Conservation (phyloP, 1,139 yeast genomes). For the Komagataea norvegica region DNA sequence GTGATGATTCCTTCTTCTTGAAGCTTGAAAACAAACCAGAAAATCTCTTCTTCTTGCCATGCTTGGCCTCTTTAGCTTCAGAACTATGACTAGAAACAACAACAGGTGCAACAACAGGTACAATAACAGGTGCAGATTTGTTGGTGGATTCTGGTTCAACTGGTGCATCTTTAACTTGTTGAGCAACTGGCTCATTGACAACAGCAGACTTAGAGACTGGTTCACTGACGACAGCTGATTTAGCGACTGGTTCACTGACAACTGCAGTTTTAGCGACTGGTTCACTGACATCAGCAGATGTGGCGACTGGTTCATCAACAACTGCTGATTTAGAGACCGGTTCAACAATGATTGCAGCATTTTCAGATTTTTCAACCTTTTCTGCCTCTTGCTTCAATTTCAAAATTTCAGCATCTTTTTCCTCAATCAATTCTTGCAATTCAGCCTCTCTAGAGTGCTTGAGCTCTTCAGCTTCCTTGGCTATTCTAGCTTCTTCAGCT, state of each 20-base stretch:
- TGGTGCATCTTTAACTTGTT: too few relatives aligned
- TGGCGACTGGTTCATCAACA: slow-evolving; percentile 11
- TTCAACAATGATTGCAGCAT: slow-evolving; percentile 9
- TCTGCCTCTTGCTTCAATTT: slow-evolving; percentile 10
- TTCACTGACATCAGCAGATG: background rate
- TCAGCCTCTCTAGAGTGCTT: slow-evolving; percentile 2
- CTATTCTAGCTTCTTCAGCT: slow-evolving; percentile 4
- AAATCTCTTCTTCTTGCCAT: slow-evolving; percentile 19
- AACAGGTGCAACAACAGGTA: slow-evolving; percentile 2
- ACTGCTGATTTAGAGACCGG: too few relatives aligned
- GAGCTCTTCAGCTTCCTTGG: slow-evolving; percentile 2
- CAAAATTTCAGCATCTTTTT: too few relatives aligned
- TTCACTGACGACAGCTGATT: slow-evolving; percentile 9
- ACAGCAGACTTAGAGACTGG: slow-evolving; percentile 7
- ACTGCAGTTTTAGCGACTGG: slow-evolving; percentile 9
- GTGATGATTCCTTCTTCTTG: slow-evolving; percentile 13
- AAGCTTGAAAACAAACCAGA: slow-evolving; percentile 19
- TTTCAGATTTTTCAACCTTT: slow-evolving; percentile 2
- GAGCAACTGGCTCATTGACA: slow-evolving; percentile 3
- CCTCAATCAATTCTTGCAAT: slow-evolving; percentile 6
- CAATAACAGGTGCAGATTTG: too few relatives aligned
- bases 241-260: too few relatives aligned
- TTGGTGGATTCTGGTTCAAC: too few relatives aligned
- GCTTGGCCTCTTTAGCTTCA: background rate
- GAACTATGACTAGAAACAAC: background rate